Conservation (phyloP, 2,329 filamentous ascomycete species). For the Sporothrix mexicana region DNA sequence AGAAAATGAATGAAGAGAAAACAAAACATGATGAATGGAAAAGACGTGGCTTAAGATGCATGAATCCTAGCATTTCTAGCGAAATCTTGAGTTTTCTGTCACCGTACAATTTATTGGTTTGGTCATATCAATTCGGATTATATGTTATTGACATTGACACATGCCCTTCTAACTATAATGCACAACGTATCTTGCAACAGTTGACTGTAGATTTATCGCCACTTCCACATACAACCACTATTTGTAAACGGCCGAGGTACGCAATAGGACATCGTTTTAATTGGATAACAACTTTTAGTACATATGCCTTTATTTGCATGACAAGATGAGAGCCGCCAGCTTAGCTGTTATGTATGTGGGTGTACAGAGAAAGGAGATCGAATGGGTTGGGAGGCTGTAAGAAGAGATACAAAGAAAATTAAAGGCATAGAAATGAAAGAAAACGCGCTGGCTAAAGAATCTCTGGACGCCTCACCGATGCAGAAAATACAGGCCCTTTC, state of each 20-base stretch:
- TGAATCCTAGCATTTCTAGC: too few species aligned
- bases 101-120: too few species aligned
- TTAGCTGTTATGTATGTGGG: not conserved
- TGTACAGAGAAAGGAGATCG: not conserved
- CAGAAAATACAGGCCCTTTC: slow-evolving; percentile 25
- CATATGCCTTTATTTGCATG: not conserved
- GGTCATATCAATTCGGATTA: too few species aligned
- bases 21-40: not conserved
- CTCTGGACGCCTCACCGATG: slow-evolving; percentile 31
- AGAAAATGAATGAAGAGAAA: not conserved
- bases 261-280: not conserved
- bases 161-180: too few species aligned
- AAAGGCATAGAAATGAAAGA: not conserved
- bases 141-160: too few species aligned
- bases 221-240: too few species aligned
- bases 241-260: too few species aligned
- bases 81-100: too few species aligned
- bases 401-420: not conserved
- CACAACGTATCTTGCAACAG: too few species aligned
- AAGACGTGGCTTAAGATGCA: not conserved
- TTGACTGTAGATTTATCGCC: too few species aligned
- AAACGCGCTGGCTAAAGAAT: not conserved
- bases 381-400: not conserved
- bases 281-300: slow-evolving; percentile 13
- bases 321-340: not conserved